phyloP scores from a whole-genome alignment of 1,139 yeast species.

The Candida tunisiensis region DNA sequence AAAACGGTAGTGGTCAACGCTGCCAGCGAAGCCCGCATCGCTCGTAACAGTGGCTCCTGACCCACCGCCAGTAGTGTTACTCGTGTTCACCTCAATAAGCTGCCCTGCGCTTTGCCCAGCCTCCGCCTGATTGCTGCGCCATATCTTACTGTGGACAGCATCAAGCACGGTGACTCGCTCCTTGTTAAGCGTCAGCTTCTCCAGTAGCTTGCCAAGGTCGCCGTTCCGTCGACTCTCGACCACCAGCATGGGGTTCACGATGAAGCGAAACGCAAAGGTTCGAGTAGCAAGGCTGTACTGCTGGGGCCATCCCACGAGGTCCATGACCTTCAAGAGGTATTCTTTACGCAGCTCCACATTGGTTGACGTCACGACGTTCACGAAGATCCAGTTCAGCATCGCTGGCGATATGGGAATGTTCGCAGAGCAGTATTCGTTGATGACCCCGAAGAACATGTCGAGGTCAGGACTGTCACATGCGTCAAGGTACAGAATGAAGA shows the following conservation, averaged over 20 bases:
- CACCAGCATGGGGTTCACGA: conserved; percentile 51
- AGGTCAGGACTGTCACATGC: conserved; percentile 15
- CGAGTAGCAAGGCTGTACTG: conserved; percentile 29
- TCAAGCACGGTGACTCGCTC: conserved; percentile 38
- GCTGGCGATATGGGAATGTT: conserved; percentile 28
- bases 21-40: conserved; percentile 44
- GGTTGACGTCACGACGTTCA: conserved; percentile 33
- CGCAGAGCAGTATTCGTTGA: conserved; percentile 27
- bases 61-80: conserved; percentile 4
- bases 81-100: background rate
- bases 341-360: conserved; percentile 31
- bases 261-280: conserved; percentile 42
- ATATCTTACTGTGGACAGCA: conserved; percentile 42
- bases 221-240: conserved; percentile 41
- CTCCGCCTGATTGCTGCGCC: conserved; percentile 46
- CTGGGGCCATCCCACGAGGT: conserved; percentile 23
- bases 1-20: conserved; percentile 57
- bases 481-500: conserved; percentile 15
- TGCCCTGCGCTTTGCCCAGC: conserved; percentile 1
- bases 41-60: conserved; percentile 5
- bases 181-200: conserved; percentile 14
- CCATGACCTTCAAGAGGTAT: conserved; percentile 37
- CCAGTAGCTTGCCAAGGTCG: conserved; percentile 32
- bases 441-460: conserved; percentile 27
- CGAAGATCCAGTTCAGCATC: conserved; percentile 42